These are phyloP conservation scores for Lithohypha guttulata DNA, from an alignment of 2,329 filamentous ascomycete genomes.

Conservation along the genomic window DNA sequence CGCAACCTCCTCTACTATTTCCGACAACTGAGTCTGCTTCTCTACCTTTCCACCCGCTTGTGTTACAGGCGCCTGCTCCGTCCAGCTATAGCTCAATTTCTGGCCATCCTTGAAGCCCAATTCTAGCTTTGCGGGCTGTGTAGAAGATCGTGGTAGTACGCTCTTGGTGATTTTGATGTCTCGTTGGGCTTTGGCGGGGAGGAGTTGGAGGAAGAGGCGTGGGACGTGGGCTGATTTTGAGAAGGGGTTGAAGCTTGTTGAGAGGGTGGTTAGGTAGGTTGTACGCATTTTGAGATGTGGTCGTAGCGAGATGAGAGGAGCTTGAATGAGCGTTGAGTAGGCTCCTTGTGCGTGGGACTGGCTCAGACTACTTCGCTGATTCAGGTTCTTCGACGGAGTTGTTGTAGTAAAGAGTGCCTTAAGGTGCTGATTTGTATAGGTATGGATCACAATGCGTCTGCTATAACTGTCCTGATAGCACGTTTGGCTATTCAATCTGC, in stretches of 20 bases:
- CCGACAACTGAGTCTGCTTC: constrained; percentile 69
- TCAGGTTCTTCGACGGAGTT: no score
- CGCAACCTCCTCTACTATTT: constrained; percentile 79
- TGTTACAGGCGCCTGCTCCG: constrained; percentile 5
- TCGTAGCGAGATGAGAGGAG: no score
- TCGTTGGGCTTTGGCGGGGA: constrained; percentile 67
- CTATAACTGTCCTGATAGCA: no score
- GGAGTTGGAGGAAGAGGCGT: constrained; percentile 73
- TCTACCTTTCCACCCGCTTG: constrained; percentile 60
- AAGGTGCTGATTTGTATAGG: no score
- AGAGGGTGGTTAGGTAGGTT: constrained; percentile 54
- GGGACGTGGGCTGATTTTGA: constrained; percentile 66
- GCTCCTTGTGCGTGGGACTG: no score
- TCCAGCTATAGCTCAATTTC: constrained; percentile 56
- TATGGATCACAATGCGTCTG: no score
- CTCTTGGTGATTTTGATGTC: constrained; percentile 68
- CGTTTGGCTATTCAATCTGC: no score
- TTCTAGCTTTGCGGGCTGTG: constrained; percentile 56
- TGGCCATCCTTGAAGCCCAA: constrained; percentile 96
- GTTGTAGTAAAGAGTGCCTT: no score
- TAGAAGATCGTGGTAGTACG: constrained; percentile 54
- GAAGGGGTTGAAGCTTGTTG: constrained; percentile 88
- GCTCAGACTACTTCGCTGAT: no score
- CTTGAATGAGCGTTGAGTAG: no score
- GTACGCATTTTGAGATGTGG: constrained; percentile 16